Percentiles rank a stretch among this genome's conserved stretches.
phyloP scores from a whole-genome alignment of 306 rosid genomes.

The Glycine latifolia region DNA sequence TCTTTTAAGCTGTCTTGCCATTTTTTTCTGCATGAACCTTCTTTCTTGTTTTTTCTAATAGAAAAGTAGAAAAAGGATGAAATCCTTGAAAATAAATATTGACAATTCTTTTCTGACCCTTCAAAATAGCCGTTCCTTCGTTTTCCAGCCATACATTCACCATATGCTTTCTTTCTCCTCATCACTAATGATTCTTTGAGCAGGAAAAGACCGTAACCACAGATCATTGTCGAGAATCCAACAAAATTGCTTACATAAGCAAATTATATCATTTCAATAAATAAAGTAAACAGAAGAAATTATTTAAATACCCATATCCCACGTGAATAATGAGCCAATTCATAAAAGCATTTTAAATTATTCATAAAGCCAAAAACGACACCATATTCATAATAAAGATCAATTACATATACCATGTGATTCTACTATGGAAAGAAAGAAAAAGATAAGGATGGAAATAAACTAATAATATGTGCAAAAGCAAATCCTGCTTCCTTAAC shows the following conservation, averaged over 20 bases:
- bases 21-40: neutral
- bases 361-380: constrained; percentile 22
- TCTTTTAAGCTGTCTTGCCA: neutral
- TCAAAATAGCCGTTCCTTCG: constrained; percentile 26
- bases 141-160: constrained; percentile 28
- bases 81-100: neutral
- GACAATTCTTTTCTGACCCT: neutral
- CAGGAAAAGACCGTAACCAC: neutral
- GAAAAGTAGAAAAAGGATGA: neutral
- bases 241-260: constrained; percentile 38
- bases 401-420: constrained; percentile 58
- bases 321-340: constrained; percentile 41
- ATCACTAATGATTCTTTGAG: constrained; percentile 22
- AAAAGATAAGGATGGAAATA: neutral
- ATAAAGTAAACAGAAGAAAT: neutral
- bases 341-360: constrained; percentile 3
- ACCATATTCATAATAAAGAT: constrained; percentile 29
- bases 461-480: constrained; percentile 46
- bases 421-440: neutral
- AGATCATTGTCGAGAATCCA: constrained; percentile 27
- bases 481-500: constrained; percentile 12
- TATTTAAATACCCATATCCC: constrained; percentile 5
- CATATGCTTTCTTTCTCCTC: neutral
- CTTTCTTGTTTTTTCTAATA: neutral
- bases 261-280: constrained; percentile 9